Evolutionary conservation across 768 basidiomycete species (phyloP), one percentile per base, ranked within the genome.

Genomic region (Termitomyces sp.): DNA sequence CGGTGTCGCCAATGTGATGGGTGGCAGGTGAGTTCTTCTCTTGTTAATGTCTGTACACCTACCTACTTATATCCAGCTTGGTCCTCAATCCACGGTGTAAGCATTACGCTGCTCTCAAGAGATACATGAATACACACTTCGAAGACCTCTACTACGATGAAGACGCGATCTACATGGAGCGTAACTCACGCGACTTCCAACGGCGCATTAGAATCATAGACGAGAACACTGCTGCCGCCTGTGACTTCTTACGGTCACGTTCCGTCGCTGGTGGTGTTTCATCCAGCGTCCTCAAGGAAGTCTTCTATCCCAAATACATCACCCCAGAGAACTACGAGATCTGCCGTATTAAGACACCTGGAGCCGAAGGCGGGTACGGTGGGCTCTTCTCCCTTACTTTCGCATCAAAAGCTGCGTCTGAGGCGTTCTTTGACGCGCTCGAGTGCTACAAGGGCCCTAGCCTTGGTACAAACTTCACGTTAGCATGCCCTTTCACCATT

Each of bases 121-220:
- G 73, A 0, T 72, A 84, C 48, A 75, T 93, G 65, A 66, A 72
- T 8, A 62, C 74, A 8, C 74, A 69, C 6, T 98, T 86, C 70
- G 92, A 96, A 68, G 95, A 99, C 67, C 74, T 76, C 24, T 98
- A 92, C 74, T 98, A 88, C 63, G 79, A 84, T 66, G 91, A 94
- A 69, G 96, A 99, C 66, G 94, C 92, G 43, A 84, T 98, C 56
- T 96, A 86, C 78, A 90, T 99, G 90, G 96, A 99, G 69, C 90
- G 95, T 63, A 99, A 99, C 73, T 98, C 96, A 18, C 91, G 96
- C 52, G 87, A 97, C 73, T 98, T 96, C 76, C 73, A 79, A 52
- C 77, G 74, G 8, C 91, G 96, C 55, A 80, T 94, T 62, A 76
- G 76, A 55, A 69, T 76, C 54, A 92, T 96, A 71, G 92, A 98